Evolutionary conservation across 1,139 yeast species (phyloP).

Genomic region (Debaryomyces udenii): DNA sequence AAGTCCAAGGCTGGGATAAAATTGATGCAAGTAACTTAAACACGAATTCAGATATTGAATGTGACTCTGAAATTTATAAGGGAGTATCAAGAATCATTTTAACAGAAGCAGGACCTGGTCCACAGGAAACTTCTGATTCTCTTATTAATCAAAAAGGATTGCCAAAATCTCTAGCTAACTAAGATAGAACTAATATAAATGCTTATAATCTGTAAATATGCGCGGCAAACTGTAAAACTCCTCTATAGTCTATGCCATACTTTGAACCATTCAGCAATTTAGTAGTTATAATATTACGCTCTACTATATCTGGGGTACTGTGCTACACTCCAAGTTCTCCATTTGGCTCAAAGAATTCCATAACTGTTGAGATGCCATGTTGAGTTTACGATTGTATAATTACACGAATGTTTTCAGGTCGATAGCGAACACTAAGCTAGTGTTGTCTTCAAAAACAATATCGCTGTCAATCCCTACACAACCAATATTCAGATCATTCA

Average conservation of each 20-base stretch:
- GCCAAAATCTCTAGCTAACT: conserved; percentile 23
- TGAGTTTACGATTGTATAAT: conserved; percentile 7
- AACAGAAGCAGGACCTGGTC: conserved; percentile 89
- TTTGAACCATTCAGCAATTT: no score
- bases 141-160: conserved; percentile 52
- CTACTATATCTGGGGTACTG: no score
- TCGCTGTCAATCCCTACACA: not conserved
- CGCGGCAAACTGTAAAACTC: not conserved
- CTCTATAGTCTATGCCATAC: no score
- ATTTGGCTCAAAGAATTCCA: no score
- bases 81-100: conserved; percentile 83
- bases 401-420: not conserved
- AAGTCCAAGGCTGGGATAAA: conserved; percentile 74
- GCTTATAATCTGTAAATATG: conserved; percentile 3
- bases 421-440: not conserved
- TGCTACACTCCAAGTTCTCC: no score
- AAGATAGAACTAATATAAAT: conserved; percentile 3
- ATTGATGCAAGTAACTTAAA: conserved; percentile 28
- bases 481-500: not conserved
- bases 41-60: conserved; percentile 41
- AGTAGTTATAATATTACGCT: no score
- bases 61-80: conserved; percentile 55
- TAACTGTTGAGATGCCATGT: not conserved
- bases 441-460: not conserved
- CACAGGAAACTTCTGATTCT: conserved; percentile 56